phyloP scores from a whole-genome alignment of 306 rosid species.

The Rosa multiflora region DNA sequence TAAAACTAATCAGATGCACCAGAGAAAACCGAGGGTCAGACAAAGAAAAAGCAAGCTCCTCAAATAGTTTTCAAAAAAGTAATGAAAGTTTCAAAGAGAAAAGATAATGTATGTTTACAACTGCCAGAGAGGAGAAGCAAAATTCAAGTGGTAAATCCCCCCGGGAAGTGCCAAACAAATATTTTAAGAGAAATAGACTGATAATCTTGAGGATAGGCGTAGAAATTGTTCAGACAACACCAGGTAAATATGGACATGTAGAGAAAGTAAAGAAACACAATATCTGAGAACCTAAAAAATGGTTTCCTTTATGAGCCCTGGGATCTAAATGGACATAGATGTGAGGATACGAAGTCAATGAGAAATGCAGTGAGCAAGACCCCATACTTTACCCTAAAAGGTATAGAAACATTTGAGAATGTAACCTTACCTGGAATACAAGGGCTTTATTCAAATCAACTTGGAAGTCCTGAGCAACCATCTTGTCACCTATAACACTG shows the following conservation, averaged over 20 bases:
- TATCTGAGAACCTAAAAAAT: neutral
- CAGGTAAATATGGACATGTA: neutral
- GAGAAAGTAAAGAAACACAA: neutral
- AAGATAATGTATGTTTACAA: neutral
- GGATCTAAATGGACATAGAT: neutral
- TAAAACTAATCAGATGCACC: neutral
- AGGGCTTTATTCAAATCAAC: conserved; percentile 88
- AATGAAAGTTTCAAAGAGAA: neutral
- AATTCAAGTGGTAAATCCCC: neutral
- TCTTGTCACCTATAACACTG: conserved; percentile 40
- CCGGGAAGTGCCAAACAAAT: neutral
- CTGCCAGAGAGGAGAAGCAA: neutral
- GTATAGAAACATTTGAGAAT: neutral
- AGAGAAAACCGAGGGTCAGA: neutral
- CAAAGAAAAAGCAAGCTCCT: neutral
- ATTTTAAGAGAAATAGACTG: neutral
- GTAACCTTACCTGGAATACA: conserved; percentile 75
- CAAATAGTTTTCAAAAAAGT: neutral
- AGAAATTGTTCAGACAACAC: neutral
- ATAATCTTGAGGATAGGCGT: neutral
- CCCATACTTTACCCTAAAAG: neutral
- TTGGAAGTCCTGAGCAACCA: conserved; percentile 73
- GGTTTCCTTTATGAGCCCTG: neutral
- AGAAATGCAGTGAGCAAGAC: neutral
- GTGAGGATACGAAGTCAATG: neutral